These are phyloP conservation scores for Cyanidiococcus yangmingshanensis DNA, from an alignment of 23 red algal genomes.

Conservation along the genomic window DNA sequence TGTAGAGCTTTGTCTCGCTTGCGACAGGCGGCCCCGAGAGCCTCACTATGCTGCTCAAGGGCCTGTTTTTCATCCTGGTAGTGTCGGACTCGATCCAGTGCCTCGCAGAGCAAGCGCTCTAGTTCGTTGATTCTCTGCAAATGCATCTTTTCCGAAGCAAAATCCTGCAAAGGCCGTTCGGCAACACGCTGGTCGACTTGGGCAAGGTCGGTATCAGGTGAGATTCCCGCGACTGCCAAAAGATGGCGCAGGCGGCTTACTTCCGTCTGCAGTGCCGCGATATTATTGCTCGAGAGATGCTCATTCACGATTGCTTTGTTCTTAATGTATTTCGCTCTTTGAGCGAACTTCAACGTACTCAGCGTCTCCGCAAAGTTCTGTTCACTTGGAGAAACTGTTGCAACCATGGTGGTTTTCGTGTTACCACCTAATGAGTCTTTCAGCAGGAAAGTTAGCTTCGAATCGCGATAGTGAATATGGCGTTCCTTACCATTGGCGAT, in stretches of 20 bases:
- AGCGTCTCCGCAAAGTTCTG: conserved; percentile 81
- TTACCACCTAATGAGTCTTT: conserved; percentile 93
- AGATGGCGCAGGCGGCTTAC: neutral
- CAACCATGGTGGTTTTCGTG: conserved; percentile 64
- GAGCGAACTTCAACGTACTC: conserved; percentile 88
- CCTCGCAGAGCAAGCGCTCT: neutral
- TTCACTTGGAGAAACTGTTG: conserved; percentile 53
- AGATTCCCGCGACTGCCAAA: neutral
- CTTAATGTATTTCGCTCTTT: conserved; percentile 75
- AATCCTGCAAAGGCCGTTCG: neutral
- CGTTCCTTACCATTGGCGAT: conserved; percentile 29
- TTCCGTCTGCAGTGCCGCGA: conserved; percentile 6
- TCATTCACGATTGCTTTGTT: conserved; percentile 72
- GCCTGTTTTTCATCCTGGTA: neutral
- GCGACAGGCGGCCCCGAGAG: neutral
- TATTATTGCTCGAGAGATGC: neutral
- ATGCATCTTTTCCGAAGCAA: neutral
- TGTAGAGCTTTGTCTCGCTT: conserved; percentile 15
- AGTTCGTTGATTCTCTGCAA: neutral
- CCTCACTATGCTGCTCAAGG: neutral
- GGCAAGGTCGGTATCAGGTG: neutral
- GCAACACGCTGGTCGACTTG: neutral
- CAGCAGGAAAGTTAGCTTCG: conserved; percentile 87
- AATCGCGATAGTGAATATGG: conserved; percentile 97
- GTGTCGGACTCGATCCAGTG: neutral